Evolutionary conservation across 2,329 filamentous ascomycete genomes (phyloP), one percentile per base, ranked within the genome.

Genomic region (Colletotrichum zoysiae): DNA sequence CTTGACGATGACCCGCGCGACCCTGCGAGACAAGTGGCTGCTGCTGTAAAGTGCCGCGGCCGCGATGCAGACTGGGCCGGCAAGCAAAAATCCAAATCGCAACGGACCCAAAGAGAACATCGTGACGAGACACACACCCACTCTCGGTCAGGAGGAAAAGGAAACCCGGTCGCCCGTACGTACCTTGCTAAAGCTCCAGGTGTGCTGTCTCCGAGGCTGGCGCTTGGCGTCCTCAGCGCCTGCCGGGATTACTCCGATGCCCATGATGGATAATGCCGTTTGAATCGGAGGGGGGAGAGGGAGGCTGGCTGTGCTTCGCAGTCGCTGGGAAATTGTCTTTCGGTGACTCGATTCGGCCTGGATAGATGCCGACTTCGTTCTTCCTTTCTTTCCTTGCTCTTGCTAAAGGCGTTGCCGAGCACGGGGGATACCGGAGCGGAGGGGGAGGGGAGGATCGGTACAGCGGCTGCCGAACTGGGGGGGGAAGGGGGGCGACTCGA

Each of bases 101-200:
- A 42, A 23, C 38, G n/a, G n/a, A 14, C 16, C 18, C 33, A 44
- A 51, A 12, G 5, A 7, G n/a, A 46, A n/a, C 44, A n/a, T 46
- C 7, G 11, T 46, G 44, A 46, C 18, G 11, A 46, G 18, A n/a
- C 50, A 46, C 38, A 14, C 14, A 14, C 38, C 4, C 12, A 11
- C 38, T n/a, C 18, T 35, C 20, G n/a, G 48, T 33, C 46, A 16
- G 40, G 55, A 50, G 40, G 42, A 18, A 18, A 67, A 62, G 42
- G 55, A 40, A 56, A 33, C 30, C 23, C 23, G 12, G 6, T 59
- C 11, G 18, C 38, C 71, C 78, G 77, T 74, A 83, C 81, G 76
- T 74, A 83, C 81, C 79, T 79, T 82, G 76, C 82, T 82, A 67
- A 84, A 82, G 74, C 77, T 83, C 79, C 80, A 84, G 16, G 82